phyloP scores from a whole-genome alignment of 1,139 yeast genomes.

The Hyphopichia buzzinii region DNA sequence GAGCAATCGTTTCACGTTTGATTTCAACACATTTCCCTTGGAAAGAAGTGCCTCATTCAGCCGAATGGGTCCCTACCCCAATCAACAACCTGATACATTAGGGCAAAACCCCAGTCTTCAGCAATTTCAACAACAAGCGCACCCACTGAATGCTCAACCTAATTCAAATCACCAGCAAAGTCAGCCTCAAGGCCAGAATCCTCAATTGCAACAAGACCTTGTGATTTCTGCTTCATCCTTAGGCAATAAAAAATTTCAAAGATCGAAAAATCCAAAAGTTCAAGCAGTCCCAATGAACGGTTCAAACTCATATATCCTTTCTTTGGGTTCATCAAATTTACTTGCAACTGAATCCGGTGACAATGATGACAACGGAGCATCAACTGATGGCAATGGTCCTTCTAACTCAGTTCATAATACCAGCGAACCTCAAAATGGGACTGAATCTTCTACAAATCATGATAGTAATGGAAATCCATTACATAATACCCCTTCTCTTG shows the following conservation, averaged over 20 bases:
- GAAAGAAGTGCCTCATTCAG: conserved; percentile 6
- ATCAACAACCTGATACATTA: neutral
- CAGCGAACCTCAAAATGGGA: neutral
- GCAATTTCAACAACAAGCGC: conserved; percentile 5
- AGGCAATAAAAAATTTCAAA: neutral
- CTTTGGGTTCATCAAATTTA: conserved; percentile 1
- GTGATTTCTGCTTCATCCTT: neutral
- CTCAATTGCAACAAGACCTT: conserved; percentile 2
- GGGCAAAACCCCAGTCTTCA: neutral
- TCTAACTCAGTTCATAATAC: neutral
- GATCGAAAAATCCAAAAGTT: conserved; percentile 4
- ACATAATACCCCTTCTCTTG: neutral
- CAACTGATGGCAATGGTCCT: conserved; percentile 1
- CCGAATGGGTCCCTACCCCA: neutral
- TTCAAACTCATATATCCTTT: conserved; percentile 3
- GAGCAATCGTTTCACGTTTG: conserved; percentile 12
- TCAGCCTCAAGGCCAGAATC: conserved; percentile 4
- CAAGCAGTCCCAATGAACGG: conserved; percentile 3
- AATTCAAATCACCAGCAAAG: conserved; percentile 5
- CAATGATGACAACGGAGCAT: neutral
- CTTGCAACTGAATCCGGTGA: neutral
- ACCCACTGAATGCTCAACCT: conserved; percentile 4
- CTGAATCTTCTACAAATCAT: neutral
- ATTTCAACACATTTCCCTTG: conserved; percentile 8
- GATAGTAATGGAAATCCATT: neutral